Evolutionary conservation across 2,329 filamentous ascomycete genomes (phyloP), one percentile per base, ranked within the genome.

Genomic region (Nemania bipapillata): DNA sequence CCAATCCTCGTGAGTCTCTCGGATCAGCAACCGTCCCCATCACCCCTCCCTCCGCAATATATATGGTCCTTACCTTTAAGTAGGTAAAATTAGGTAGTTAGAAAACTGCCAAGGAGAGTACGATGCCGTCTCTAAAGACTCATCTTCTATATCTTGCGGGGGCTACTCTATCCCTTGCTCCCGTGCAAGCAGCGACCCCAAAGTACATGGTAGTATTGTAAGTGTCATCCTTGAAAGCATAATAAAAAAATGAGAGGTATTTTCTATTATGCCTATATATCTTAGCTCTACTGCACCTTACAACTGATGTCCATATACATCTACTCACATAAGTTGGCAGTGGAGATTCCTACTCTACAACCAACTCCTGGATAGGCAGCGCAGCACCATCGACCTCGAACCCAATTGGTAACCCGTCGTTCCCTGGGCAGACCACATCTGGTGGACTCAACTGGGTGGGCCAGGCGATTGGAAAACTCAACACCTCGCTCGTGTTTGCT

Each of bases 311-410:
- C n/a, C 20, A 1, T 12, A 15, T 12, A 37, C 32, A 61, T 17
- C 6, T 30, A 45, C 57, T 65, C 4, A 66, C 54, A 52, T 35
- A 89, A 84, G 12, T 20, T 15, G 12, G 6, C 26, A 70, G 65
- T 40, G 71, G 86, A 50, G 85, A 89, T 73, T 87, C 85, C 2
- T 89, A 88, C 75, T 85, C 85, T 0, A 81, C 83, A 56, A 87
- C 85, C 8, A 83, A 82, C 42, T 89, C 88, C 76, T 79, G 84
- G 70, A 73, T 82, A 24, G 79, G 76, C 37, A 79, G 80, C 24
- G 77, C 79, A 0, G 83, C 86, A 55, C 85, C 87, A 4, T 83
- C 79, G 20, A 63, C 78, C 4, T 76, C 79, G 0, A 86, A 87
- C 70, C 85, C 86, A 1, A 80, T 89, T 64, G 87, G 87, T 5